A percentile compares a stretch with the other conserved stretches of the same genome.
Conservation (phyloP, 106 monocot species). For the Dendrobium chrysotoxum region DNA sequence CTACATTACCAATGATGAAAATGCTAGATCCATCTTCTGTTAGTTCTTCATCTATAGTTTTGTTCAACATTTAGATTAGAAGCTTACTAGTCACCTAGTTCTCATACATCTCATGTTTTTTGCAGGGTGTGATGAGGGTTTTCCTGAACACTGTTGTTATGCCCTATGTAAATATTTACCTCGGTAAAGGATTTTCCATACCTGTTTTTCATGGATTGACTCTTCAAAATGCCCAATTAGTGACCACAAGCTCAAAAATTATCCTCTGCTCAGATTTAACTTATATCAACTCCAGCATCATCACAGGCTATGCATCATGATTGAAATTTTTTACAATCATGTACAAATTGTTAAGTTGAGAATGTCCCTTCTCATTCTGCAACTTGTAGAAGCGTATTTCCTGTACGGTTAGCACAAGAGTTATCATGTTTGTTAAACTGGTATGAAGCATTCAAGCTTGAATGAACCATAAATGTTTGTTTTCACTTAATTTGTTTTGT, state of each 20-base stretch:
- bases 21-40: too few relatives aligned
- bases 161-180: constrained; percentile 58
- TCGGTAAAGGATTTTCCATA: constrained; percentile 52
- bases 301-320: not conserved
- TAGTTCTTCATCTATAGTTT: too few relatives aligned
- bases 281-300: constrained; percentile 9
- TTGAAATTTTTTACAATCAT: not conserved
- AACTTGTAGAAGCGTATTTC: not conserved
- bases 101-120: not conserved
- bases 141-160: constrained; percentile 63
- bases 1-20: too few relatives aligned
- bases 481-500: not conserved
- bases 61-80: too few relatives aligned
- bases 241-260: constrained; percentile 35
- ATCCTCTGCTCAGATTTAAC: constrained; percentile 52
- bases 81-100: too few relatives aligned
- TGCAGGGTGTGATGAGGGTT: constrained; percentile 63
- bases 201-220: constrained; percentile 62
- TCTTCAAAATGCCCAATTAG: constrained; percentile 48
- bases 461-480: too few relatives aligned
- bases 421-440: too few relatives aligned
- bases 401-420: not conserved
- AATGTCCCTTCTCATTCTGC: not conserved
- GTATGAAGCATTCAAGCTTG: too few relatives aligned
- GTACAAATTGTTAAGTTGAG: not conserved